These are phyloP conservation scores for Neolentinus lepideus DNA, from an alignment of 1,284 basidiomycete genomes.

Conservation along the genomic window DNA sequence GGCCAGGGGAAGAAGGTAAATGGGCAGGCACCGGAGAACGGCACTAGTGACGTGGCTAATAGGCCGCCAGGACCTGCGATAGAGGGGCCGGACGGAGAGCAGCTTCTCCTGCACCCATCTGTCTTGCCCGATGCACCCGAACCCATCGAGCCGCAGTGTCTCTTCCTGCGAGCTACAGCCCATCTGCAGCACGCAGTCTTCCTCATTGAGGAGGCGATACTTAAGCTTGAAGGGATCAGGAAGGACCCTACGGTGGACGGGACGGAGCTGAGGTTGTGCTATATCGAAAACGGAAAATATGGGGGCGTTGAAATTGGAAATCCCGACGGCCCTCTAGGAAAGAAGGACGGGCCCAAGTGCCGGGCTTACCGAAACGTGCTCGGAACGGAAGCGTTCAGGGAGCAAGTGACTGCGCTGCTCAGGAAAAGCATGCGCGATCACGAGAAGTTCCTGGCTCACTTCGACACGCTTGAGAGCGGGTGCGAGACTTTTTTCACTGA, in stretches of 20 bases:
- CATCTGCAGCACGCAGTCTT: slow-evolving; percentile 70
- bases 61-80: slow-evolving; percentile 27
- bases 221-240: slow-evolving; percentile 59
- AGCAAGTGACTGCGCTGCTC: slow-evolving; percentile 48
- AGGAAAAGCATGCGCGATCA: slow-evolving; percentile 74
- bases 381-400: slow-evolving; percentile 42
- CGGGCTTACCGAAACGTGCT: slow-evolving; percentile 54
- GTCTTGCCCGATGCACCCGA: slow-evolving; percentile 67
- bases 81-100: slow-evolving; percentile 45
- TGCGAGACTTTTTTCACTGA: slow-evolving; percentile 14
- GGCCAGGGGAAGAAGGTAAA: slow-evolving; percentile 20
- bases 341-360: slow-evolving; percentile 46
- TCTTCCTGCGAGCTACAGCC: slow-evolving; percentile 74
- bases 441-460: slow-evolving; percentile 72
- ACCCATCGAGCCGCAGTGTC: slow-evolving; percentile 73
- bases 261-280: slow-evolving; percentile 65
- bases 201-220: slow-evolving; percentile 62
- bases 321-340: slow-evolving; percentile 66
- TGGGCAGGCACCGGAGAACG: slow-evolving; percentile 57
- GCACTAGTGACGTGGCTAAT: slow-evolving; percentile 39
- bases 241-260: slow-evolving; percentile 52
- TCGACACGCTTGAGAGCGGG: slow-evolving; percentile 57
- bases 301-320: slow-evolving; percentile 75
- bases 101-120: slow-evolving; percentile 53
- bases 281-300: slow-evolving; percentile 60